A percentile compares a stretch with the other conserved stretches of the same genome.
Conservation (phyloP, 169 alveolate genomes). For the Miamiensis avidus region DNA sequence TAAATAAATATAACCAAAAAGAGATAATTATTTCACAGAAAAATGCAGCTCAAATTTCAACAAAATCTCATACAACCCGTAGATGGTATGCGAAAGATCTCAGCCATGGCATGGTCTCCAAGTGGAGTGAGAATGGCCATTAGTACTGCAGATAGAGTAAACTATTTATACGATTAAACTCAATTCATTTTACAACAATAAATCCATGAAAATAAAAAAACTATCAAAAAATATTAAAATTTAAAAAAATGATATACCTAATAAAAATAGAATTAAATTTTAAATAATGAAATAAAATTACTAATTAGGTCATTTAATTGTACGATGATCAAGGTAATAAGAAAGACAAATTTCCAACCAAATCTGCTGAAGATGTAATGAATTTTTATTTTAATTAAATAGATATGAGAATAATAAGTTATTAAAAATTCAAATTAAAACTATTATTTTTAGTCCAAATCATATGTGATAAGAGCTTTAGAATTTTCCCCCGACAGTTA, state of each 20-base stretch:
- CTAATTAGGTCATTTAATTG: conserved; percentile 70
- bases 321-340: conserved; percentile 86
- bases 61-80: conserved; percentile 80
- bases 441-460: conserved; percentile 3
- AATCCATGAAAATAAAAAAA: too few relatives aligned
- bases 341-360: conserved; percentile 86
- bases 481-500: conserved; percentile 89
- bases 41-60: conserved; percentile 85
- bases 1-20: too few relatives aligned
- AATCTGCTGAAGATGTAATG: conserved; percentile 78
- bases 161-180: too few relatives aligned
- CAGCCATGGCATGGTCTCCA: conserved; percentile 85
- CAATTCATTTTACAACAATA: too few relatives aligned
- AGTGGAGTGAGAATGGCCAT: conserved; percentile 87
- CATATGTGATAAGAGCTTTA: conserved; percentile 86
- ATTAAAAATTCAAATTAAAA: too few relatives aligned
- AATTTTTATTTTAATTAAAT: too few relatives aligned
- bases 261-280: neutral
- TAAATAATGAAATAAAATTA: neutral
- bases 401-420: neutral
- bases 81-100: conserved; percentile 86
- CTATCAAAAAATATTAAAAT: too few relatives aligned
- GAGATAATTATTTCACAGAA: too few relatives aligned
- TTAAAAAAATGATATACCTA: too few relatives aligned
- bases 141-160: conserved; percentile 85